Evolutionary conservation across 371 early-diverging fungal species (phyloP).

Genomic region (Mortierella sp.): DNA sequence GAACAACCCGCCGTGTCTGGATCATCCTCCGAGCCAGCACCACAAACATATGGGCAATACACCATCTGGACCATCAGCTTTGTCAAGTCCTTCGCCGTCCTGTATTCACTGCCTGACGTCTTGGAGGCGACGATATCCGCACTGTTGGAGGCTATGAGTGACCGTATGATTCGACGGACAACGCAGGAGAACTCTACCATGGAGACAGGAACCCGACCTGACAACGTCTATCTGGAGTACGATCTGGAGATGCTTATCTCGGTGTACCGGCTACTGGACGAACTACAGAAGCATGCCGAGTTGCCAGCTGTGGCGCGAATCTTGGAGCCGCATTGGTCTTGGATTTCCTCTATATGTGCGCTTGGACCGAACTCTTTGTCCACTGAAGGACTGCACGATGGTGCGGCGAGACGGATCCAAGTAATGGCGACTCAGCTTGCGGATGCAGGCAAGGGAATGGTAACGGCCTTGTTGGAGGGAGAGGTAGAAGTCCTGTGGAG

Average conservation of each 20-base stretch:
- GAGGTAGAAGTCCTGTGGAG: slow-evolving; percentile 37
- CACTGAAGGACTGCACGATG: neutral
- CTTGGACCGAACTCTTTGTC: slow-evolving; percentile 23
- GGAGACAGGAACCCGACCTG: neutral
- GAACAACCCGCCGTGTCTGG: slow-evolving; percentile 12
- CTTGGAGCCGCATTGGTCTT: slow-evolving; percentile 30
- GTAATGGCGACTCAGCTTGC: slow-evolving; percentile 5
- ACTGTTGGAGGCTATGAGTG: slow-evolving; percentile 15
- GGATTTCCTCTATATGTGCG: slow-evolving; percentile 31
- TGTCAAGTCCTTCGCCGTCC: slow-evolving; percentile 34
- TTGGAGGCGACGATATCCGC: neutral
- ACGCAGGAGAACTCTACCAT: neutral
- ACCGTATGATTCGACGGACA: slow-evolving; percentile 18
- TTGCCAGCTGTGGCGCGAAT: neutral
- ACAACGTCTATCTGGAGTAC: slow-evolving; percentile 21
- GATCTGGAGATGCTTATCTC: slow-evolving; percentile 31
- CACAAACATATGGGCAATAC: slow-evolving; percentile 22
- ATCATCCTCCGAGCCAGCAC: slow-evolving; percentile 9
- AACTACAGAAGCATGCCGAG: slow-evolving; percentile 2
- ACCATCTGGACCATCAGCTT: slow-evolving; percentile 32
- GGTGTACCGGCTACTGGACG: slow-evolving; percentile 19
- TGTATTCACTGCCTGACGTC: slow-evolving; percentile 11
- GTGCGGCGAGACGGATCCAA: slow-evolving; percentile 7
- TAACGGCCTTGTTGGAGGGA: slow-evolving; percentile 6
- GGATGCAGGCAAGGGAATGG: slow-evolving; percentile 2